Conservation (phyloP, 768 basidiomycete genomes). For the Hericium erinaceus region DNA sequence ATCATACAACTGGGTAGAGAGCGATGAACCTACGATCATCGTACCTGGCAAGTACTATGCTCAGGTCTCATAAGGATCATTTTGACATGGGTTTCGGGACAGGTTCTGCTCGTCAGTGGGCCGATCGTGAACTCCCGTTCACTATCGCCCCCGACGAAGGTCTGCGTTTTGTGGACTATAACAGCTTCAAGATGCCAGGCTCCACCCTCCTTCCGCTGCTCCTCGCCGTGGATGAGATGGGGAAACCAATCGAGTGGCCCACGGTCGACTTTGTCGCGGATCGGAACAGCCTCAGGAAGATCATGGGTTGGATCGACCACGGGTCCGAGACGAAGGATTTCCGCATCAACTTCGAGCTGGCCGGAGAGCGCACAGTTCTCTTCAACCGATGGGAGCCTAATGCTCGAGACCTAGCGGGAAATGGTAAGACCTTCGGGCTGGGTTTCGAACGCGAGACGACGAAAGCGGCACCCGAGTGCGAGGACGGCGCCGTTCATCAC, state of each 20-base stretch:
- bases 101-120: conserved; percentile 62
- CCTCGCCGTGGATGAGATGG: conserved; percentile 40
- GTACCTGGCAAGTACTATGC: conserved; percentile 18
- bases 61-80: background rate
- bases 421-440: conserved; percentile 39
- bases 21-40: conserved; percentile 16
- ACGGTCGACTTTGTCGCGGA: conserved; percentile 45
- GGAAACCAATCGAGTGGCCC: conserved; percentile 27
- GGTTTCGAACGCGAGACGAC: conserved; percentile 57
- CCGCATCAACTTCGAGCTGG: conserved; percentile 61
- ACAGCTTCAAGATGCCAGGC: conserved; percentile 35
- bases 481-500: conserved; percentile 45
- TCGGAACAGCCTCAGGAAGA: conserved; percentile 56
- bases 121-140: conserved; percentile 36
- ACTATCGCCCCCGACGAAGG: conserved; percentile 47
- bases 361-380: conserved; percentile 49
- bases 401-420: conserved; percentile 13
- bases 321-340: conserved; percentile 37
- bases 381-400: conserved; percentile 51
- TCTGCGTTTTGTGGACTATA: conserved; percentile 43
- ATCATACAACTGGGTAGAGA: conserved; percentile 20
- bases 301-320: conserved; percentile 44
- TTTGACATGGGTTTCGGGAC: background rate
- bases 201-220: conserved; percentile 45
- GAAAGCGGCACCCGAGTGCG: conserved; percentile 37